phyloP scores from a whole-genome alignment of 139 green algal species.

The Parachlorella kessleri region DNA sequence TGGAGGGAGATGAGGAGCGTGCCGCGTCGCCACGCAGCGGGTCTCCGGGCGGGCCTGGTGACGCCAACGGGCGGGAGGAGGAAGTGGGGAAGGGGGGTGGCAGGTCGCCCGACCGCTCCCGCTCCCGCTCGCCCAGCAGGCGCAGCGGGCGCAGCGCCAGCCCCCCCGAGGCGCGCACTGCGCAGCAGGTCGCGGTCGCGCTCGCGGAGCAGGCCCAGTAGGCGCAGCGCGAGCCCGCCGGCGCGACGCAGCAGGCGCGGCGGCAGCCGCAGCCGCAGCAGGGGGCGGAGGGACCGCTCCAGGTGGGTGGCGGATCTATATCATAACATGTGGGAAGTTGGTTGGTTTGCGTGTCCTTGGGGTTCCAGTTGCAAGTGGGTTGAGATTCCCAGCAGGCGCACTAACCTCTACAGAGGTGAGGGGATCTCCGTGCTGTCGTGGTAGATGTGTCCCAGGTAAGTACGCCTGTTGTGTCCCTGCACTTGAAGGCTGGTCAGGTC shows the following conservation, averaged over 20 bases:
- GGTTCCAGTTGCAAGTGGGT: too few relatives aligned
- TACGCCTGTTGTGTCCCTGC: too few relatives aligned
- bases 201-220: background rate
- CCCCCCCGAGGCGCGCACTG: background rate
- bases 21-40: background rate
- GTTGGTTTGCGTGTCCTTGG: too few relatives aligned
- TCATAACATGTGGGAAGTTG: too few relatives aligned
- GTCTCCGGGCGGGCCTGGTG: background rate
- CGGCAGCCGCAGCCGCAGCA: conserved; percentile 8
- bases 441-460: too few relatives aligned
- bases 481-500: too few relatives aligned
- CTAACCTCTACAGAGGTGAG: too few relatives aligned
- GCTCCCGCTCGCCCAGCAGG: background rate
- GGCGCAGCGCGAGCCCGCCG: conserved; percentile 1
- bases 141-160: background rate
- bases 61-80: background rate
- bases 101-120: too few relatives aligned
- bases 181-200: background rate
- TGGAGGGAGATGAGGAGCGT: background rate
- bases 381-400: too few relatives aligned
- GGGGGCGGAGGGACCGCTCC: background rate
- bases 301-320: too few relatives aligned
- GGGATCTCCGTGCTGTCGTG: too few relatives aligned
- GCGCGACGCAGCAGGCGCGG: background rate
- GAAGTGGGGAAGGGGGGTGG: background rate